Conservation (phyloP, 2,329 filamentous ascomycete species). For the Trematosphaeria pertusa region DNA sequence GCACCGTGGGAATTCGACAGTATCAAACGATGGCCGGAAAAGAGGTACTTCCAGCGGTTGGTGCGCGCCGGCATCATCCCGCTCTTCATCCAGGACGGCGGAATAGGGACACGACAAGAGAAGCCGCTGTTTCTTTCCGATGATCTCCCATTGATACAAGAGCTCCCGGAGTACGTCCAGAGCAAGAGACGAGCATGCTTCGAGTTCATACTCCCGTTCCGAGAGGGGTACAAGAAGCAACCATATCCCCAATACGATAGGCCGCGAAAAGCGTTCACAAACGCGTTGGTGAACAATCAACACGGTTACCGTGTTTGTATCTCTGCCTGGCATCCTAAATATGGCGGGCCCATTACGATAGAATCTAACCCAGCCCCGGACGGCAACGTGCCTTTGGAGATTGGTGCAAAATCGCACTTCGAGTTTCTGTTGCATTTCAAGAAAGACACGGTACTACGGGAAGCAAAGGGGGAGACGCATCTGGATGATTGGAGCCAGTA, state of each 20-base stretch:
- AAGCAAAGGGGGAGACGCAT: background rate
- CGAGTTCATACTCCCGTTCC: constrained; percentile 23
- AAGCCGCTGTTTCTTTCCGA: background rate
- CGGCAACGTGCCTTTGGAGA: constrained; percentile 15
- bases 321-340: background rate
- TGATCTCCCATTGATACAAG: background rate
- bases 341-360: too few species aligned
- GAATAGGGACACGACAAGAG: constrained; percentile 1
- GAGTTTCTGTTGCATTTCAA: constrained; percentile 16
- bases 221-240: background rate
- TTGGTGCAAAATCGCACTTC: constrained; percentile 15
- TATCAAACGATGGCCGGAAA: constrained; percentile 5
- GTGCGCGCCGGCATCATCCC: constrained; percentile 22
- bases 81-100: constrained; percentile 21
- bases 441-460: constrained; percentile 13
- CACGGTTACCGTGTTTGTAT: background rate
- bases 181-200: constrained; percentile 23
- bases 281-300: background rate
- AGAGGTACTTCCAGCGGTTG: constrained; percentile 10
- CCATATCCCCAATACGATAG: background rate
- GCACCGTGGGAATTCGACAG: constrained; percentile 7
- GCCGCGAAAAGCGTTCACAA: background rate
- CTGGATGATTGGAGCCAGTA: constrained; percentile 2
- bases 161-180: constrained; percentile 8
- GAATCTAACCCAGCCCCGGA: too few species aligned